A percentile compares a stretch with the other conserved stretches of the same genome.
Conservation (phyloP, 768 basidiomycete genomes). For the Hygrophoropsis aurantiaca region DNA sequence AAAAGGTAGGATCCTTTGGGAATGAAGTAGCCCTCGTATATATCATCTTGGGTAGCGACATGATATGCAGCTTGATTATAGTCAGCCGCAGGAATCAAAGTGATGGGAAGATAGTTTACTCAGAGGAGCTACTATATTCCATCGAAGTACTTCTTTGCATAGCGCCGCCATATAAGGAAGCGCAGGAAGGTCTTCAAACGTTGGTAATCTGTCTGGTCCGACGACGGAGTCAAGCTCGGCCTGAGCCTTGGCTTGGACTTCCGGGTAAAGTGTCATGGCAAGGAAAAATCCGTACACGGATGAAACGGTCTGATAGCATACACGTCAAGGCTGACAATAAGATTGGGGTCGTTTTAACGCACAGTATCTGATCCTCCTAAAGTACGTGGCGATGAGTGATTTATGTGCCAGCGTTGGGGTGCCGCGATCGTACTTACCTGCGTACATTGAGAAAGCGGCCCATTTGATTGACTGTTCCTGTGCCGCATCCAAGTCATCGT, state of each 20-base stretch:
- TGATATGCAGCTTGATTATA: constrained; percentile 28
- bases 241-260: constrained; percentile 1
- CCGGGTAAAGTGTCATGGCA: constrained; percentile 3
- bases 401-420: too few species aligned
- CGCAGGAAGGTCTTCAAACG: constrained; percentile 1
- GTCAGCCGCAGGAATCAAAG: too few species aligned
- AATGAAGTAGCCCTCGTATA: constrained; percentile 46
- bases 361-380: constrained; percentile 21
- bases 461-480: constrained; percentile 16
- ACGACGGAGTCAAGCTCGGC: constrained; percentile 6
- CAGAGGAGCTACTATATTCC: background rate
- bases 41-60: constrained; percentile 34
- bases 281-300: constrained; percentile 5
- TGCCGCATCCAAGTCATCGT: background rate
- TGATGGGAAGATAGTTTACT: background rate
- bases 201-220: constrained; percentile 4
- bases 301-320: constrained; percentile 2
- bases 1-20: too few species aligned
- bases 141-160: constrained; percentile 1
- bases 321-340: too few species aligned
- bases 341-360: too few species aligned
- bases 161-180: constrained; percentile 7
- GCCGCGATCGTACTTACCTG: constrained; percentile 11
- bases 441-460: constrained; percentile 14
- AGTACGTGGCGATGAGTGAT: too few species aligned